Percentiles rank a stretch among this genome's conserved stretches.
phyloP scores from a whole-genome alignment of 768 basidiomycete genomes.

The Inosperma sp. region DNA sequence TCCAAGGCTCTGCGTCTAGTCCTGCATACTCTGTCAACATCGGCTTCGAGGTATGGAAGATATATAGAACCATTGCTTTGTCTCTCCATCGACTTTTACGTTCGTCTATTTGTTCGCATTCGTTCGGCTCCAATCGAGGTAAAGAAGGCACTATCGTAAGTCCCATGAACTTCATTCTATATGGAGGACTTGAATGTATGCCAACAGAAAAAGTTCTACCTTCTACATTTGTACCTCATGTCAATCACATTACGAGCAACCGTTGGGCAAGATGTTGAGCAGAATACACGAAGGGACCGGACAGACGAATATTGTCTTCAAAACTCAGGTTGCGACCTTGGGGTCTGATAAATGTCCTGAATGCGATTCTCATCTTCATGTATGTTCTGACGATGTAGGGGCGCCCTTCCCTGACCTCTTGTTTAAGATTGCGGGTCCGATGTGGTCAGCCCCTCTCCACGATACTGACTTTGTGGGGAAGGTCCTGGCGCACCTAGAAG shows the following conservation, averaged over 20 bases:
- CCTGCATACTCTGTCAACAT: constrained; percentile 78
- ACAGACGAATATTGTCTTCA: constrained; percentile 60
- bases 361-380: constrained; percentile 74
- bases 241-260: constrained; percentile 77
- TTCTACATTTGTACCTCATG: constrained; percentile 85
- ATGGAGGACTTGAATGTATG: constrained; percentile 3
- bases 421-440: constrained; percentile 80
- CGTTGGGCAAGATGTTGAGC: constrained; percentile 71
- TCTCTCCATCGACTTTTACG: constrained; percentile 96
- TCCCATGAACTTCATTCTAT: constrained; percentile 8
- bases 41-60: constrained; percentile 89
- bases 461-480: constrained; percentile 66
- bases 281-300: constrained; percentile 53
- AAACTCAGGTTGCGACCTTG: constrained; percentile 65
- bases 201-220: constrained; percentile 73
- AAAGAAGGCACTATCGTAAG: constrained; percentile 75
- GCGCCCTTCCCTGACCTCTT: not conserved
- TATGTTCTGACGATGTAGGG: constrained; percentile 31
- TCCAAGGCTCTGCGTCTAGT: constrained; percentile 85
- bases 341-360: constrained; percentile 70
- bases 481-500: constrained; percentile 69
- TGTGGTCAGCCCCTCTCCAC: constrained; percentile 94
- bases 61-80: constrained; percentile 86
- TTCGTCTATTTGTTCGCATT: constrained; percentile 84
- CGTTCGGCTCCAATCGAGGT: constrained; percentile 72